phyloP scores from a whole-genome alignment of 2,329 filamentous ascomycete genomes.

The Aspergillus caelatus region DNA sequence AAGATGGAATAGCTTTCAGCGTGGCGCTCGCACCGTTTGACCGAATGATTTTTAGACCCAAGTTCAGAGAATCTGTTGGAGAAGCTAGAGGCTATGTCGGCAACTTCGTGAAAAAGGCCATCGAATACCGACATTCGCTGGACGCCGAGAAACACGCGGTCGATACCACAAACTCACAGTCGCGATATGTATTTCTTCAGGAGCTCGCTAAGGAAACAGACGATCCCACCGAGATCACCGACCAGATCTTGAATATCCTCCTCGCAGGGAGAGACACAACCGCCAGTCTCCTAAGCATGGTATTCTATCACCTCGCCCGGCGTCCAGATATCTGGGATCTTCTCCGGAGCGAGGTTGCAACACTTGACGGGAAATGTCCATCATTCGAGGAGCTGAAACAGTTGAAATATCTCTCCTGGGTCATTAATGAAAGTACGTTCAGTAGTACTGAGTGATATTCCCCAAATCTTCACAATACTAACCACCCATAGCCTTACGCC shows the following conservation, averaged over 20 bases:
- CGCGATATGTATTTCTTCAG: constrained; percentile 9
- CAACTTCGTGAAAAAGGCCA: neutral
- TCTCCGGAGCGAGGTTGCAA: constrained; percentile 20
- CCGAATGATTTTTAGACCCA: neutral
- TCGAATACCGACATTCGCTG: neutral
- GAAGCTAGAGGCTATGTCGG: neutral
- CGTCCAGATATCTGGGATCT: constrained; percentile 4
- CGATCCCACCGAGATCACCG: constrained; percentile 26
- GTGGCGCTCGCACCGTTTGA: neutral
- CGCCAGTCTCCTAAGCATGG: constrained; percentile 31
- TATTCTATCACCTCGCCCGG: constrained; percentile 26
- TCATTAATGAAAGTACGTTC: constrained; percentile 49
- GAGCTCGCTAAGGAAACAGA: neutral
- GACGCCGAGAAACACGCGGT: neutral
- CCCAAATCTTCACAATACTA: neutral
- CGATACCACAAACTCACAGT: neutral
- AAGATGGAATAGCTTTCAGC: constrained; percentile 16
- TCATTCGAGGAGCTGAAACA: constrained; percentile 30
- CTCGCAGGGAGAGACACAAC: constrained; percentile 36
- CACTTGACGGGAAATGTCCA: constrained; percentile 18
- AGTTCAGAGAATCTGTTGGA: neutral
- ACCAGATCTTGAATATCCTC: constrained; percentile 33
- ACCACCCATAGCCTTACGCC: constrained; percentile 31
- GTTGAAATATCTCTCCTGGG: constrained; percentile 53
- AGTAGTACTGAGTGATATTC: neutral